Evolutionary conservation across 306 rosid genomes (phyloP), one percentile per base, ranked within the genome.

Genomic region (Alnus glutinosa): DNA sequence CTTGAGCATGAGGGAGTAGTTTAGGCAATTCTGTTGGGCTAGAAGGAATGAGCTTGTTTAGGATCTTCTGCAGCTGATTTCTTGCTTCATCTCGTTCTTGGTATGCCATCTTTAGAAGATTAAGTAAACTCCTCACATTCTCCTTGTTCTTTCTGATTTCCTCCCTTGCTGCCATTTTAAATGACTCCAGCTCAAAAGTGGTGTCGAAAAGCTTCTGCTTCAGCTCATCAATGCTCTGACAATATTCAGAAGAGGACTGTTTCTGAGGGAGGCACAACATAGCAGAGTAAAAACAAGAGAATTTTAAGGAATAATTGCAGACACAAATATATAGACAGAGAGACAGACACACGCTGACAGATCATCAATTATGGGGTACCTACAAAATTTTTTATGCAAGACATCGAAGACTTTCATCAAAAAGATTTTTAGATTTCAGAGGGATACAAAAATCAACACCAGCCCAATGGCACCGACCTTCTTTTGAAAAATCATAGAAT

Each of bases 11-110:
- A 48, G 77, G 84, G 75, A 71, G 34, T 15, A 54, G 14, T 9
- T 67, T 69, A 32, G 83, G 80, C 12, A 75, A 51, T 18, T 83
- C 82, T 44, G 37, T 54, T 49, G 88, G 77, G 66, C 54, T 68
- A 3, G 82, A 62, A 12, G 86, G 66, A 28, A 68, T 19, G 6
- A 86, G 42, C 28, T 78, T 84, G 78, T 73, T 84, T 68, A 77
- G 10, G 8, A 86, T 69, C 19, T 79, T 89, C 12, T 83, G 85
- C 9, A 94, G 81, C 78, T 90, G 87, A 37, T 78, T 68, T 72
- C 78, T 89, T 1, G 94, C 93, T 77, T 92, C 92, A 5, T 89
- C 94, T 80, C 92, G 83, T 70, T 94, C 97, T 73, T 85, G 68
- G 68, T 49, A 61, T 5, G 92, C 87, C 62, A 72, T 55, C 12